A percentile compares a stretch with the other conserved stretches of the same genome.
phyloP scores from a whole-genome alignment of 202 grass and related monocot species.

The Eragrostis tef region DNA sequence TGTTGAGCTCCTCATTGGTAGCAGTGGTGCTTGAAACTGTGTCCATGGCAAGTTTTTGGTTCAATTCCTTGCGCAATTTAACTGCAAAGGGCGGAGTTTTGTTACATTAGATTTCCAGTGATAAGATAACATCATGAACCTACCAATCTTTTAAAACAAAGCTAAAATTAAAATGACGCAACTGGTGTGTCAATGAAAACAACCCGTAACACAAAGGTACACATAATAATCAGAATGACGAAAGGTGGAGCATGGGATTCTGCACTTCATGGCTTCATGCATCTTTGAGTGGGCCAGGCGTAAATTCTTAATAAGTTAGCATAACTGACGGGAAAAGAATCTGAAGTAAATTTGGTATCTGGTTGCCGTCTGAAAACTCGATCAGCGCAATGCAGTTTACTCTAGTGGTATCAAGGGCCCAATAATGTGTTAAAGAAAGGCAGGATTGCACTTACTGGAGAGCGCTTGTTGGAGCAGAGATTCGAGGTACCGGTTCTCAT shows the following conservation, averaged over 20 bases:
- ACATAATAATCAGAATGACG: neutral
- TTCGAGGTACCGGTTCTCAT: conserved; percentile 42
- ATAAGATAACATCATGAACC: neutral
- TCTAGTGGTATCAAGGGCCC: neutral
- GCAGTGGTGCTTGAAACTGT: conserved; percentile 37
- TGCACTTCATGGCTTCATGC: neutral
- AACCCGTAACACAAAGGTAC: neutral
- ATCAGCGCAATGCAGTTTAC: neutral
- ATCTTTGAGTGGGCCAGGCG: neutral
- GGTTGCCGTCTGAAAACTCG: neutral
- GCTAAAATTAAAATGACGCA: neutral
- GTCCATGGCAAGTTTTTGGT: conserved; percentile 17
- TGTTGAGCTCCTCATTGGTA: conserved; percentile 48
- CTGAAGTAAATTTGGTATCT: neutral
- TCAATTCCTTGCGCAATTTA: conserved; percentile 47
- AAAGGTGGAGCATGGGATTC: neutral
- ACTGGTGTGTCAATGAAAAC: neutral
- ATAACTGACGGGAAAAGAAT: neutral
- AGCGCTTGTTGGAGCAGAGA: conserved; percentile 47
- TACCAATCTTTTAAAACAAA: neutral
- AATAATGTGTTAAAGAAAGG: neutral
- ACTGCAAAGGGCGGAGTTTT: conserved; percentile 43
- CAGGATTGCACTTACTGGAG: conserved; percentile 42
- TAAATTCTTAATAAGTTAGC: neutral
- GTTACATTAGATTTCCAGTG: neutral